Evolutionary conservation across 345 rosid species (phyloP), one percentile per base, ranked within the genome.

Genomic region (Erucastrum elatum): DNA sequence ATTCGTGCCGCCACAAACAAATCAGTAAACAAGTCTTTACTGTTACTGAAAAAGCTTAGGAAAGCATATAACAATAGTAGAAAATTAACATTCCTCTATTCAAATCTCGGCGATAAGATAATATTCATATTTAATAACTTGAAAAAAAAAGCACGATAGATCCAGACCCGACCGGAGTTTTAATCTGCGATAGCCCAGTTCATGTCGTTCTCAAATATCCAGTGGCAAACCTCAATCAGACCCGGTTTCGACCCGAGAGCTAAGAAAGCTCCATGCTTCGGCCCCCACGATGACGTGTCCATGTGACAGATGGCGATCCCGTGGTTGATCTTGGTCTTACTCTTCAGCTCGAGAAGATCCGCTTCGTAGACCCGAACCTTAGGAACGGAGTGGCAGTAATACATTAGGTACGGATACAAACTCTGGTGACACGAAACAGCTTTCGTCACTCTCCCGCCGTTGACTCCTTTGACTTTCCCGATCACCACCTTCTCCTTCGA

Each of bases 191-290:
- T 63, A 1, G 89, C 81, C 97, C 96, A 90, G 44, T 89, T 92
- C 90, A 90, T 71, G 68, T 92, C 96, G 78, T 89, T 90, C 82
- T 92, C 90, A 64, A 89, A 92, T 27, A 92, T 92, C 97, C 97
- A 92, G 74, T 92, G 97, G 27, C 97, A 92, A 0, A 90, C 92
- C 76, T 92, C 96, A 17, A 88, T 88, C 74, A 39, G 80, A 61
- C 96, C 97, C 1, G 97, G 97, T 33, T 85, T 82, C 2, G 91
- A 86, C 37, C 96, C 92, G 29, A 92, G 78, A 4, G 94, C 86
- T 46, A 84, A 3, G 77, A 92, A 92, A 2, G 97, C 94, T 10
- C 92, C 94, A 11, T 92, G 96, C 33, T 46, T 84, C 7, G 90
- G 60, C 79, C 97, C 87, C 97, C 96, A 90, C 0, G 88, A 70